A percentile compares a stretch with the other conserved stretches of the same genome.
phyloP scores from a whole-genome alignment of 441 rosid species.

The Erysimum cheiri region DNA sequence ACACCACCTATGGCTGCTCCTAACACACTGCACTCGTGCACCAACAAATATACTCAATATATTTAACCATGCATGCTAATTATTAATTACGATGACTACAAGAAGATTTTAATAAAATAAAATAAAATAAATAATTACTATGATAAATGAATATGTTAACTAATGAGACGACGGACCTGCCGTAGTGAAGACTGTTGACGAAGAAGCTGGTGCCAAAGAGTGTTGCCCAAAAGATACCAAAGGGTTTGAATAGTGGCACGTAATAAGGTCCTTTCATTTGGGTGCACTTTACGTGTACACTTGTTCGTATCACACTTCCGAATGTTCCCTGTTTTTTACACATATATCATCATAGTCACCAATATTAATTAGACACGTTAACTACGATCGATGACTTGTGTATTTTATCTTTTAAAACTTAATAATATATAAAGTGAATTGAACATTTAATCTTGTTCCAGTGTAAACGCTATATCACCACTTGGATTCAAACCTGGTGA shows the following conservation, averaged over 20 bases:
- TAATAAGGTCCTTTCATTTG: slow-evolving; percentile 65
- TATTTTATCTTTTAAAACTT: neutral
- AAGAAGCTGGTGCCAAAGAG: slow-evolving; percentile 74
- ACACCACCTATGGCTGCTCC: slow-evolving; percentile 70
- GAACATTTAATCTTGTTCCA: neutral
- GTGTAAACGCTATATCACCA: neutral
- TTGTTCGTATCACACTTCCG: slow-evolving; percentile 61
- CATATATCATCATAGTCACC: neutral
- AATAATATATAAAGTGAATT: neutral
- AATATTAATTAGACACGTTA: neutral
- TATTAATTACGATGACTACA: neutral
- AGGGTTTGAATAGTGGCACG: slow-evolving; percentile 78
- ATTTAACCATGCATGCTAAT: slow-evolving; percentile 6
- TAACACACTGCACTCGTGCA: slow-evolving; percentile 61
- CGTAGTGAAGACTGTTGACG: slow-evolving; percentile 73
- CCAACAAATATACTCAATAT: neutral
- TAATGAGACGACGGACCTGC: slow-evolving; percentile 55
- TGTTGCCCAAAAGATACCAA: slow-evolving; percentile 73
- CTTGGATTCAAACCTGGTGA: neutral
- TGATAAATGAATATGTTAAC: neutral
- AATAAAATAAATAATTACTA: neutral
- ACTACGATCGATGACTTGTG: neutral
- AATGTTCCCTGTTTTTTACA: slow-evolving; percentile 57
- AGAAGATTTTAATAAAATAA: neutral
- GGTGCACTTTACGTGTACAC: slow-evolving; percentile 59